Conservation (phyloP, 345 rosid species). For the Acer saccharum region DNA sequence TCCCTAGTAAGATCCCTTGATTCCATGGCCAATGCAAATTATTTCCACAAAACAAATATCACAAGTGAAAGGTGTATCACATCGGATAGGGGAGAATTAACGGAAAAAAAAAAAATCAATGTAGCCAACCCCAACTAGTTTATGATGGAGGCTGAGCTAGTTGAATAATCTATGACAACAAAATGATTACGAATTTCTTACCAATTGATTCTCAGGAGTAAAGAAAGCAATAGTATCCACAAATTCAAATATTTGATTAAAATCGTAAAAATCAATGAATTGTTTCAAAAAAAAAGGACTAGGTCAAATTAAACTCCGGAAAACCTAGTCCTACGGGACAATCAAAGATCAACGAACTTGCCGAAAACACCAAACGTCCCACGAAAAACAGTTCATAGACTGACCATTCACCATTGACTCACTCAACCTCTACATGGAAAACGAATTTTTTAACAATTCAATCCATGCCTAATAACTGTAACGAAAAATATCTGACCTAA, state of each 20-base stretch:
- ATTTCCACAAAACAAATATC: not conserved
- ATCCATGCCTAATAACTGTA: not conserved
- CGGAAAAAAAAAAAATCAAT: not conserved
- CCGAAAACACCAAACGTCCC: not conserved
- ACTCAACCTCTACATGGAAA: not conserved
- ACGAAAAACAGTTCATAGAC: not conserved
- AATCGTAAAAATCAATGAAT: not conserved
- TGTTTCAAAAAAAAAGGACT: not conserved
- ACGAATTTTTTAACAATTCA: not conserved
- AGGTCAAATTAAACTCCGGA: not conserved
- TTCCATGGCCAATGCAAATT: not conserved
- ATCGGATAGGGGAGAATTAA: not conserved
- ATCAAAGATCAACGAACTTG: not conserved
- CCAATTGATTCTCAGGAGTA: not conserved
- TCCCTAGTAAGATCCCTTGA: too few relatives aligned
- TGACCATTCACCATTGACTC: not conserved
- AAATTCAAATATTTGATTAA: not conserved
- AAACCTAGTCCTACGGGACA: not conserved
- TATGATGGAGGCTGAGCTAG: not conserved
- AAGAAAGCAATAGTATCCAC: not conserved
- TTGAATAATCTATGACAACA: not conserved
- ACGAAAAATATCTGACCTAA: not conserved
- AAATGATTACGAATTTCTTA: not conserved
- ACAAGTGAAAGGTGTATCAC: not conserved
- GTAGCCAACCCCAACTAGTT: conserved; percentile 9